Percentiles rank a stretch among this genome's conserved stretches.
These are phyloP conservation scores for Cyclotella sp. DNA, from an alignment of 108 stramenopile species.

Conservation along the genomic window DNA sequence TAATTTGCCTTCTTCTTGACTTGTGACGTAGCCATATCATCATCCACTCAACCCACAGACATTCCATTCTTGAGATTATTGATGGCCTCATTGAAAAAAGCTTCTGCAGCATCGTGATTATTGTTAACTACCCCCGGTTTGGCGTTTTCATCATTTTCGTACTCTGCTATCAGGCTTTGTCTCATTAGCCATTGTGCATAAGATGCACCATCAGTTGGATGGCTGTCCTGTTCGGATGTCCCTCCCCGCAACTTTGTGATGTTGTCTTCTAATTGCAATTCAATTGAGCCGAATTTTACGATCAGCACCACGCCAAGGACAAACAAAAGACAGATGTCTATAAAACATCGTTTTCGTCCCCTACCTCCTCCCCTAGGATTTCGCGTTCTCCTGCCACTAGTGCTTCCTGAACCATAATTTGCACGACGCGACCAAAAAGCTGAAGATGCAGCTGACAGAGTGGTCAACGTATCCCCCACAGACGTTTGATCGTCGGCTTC, in stretches of 20 bases:
- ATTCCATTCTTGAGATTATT: slow-evolving; percentile 14
- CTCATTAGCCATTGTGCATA: slow-evolving; percentile 6
- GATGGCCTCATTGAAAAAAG: slow-evolving; percentile 7
- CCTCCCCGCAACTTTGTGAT: not conserved
- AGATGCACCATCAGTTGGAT: not conserved
- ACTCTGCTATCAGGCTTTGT: not conserved
- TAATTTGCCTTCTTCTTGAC: too few species aligned
- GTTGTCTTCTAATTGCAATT: not conserved
- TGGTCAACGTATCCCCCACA: slow-evolving; percentile 11
- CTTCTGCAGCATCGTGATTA: slow-evolving; percentile 7
- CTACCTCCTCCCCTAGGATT: not conserved
- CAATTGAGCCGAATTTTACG: not conserved
- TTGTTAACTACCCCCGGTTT: not conserved
- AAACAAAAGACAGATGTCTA: not conserved
- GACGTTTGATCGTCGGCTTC: not conserved
- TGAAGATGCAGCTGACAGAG: not conserved
- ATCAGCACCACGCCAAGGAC: not conserved
- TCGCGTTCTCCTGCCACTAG: not conserved
- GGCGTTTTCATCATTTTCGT: not conserved
- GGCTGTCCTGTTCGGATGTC: not conserved
- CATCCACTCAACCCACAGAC: not conserved
- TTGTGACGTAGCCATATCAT: not conserved
- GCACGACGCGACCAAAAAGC: not conserved
- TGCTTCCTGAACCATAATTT: not conserved
- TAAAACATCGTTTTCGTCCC: not conserved